Evolutionary conservation across 306 rosid species (phyloP).

Genomic region (Malus sieversii): DNA sequence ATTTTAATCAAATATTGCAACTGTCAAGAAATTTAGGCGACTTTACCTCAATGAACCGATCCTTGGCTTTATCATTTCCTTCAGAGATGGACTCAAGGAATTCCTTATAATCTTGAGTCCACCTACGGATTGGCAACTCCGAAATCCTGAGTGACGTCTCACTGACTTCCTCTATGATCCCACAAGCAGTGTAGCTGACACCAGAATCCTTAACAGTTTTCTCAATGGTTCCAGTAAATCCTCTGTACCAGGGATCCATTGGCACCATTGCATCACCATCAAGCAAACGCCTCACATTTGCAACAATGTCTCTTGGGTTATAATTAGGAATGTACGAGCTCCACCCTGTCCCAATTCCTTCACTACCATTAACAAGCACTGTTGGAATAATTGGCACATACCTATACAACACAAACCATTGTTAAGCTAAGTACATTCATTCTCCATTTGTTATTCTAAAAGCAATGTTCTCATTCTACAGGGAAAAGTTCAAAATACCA

Average conservation of each 20-base stretch:
- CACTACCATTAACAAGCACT: slow-evolving; percentile 95
- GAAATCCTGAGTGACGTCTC: slow-evolving; percentile 57
- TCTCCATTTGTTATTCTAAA: not conserved
- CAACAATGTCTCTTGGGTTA: slow-evolving; percentile 82
- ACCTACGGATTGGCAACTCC: slow-evolving; percentile 75
- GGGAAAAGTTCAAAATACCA: slow-evolving; percentile 40
- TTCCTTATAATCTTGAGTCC: slow-evolving; percentile 95
- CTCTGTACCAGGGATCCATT: slow-evolving; percentile 98
- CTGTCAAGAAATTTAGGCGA: not conserved
- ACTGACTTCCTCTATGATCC: slow-evolving; percentile 48
- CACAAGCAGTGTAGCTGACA: slow-evolving; percentile 45
- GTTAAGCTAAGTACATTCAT: not conserved
- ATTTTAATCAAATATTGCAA: not conserved
- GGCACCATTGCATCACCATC: slow-evolving; percentile 49
- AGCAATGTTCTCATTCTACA: not conserved
- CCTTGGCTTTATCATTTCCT: slow-evolving; percentile 66
- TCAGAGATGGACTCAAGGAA: slow-evolving; percentile 65
- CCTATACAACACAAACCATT: slow-evolving; percentile 30
- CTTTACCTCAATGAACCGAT: slow-evolving; percentile 69
- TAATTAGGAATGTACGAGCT: slow-evolving; percentile 87
- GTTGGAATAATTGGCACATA: slow-evolving; percentile 75
- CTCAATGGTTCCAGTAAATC: slow-evolving; percentile 69
- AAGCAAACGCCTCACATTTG: slow-evolving; percentile 64
- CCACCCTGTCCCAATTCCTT: slow-evolving; percentile 95
- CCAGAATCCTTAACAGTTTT: slow-evolving; percentile 61